Percentiles rank a stretch among this genome's conserved stretches.
Evolutionary conservation across 345 rosid species (phyloP).

Genomic region (Firmiana major): DNA sequence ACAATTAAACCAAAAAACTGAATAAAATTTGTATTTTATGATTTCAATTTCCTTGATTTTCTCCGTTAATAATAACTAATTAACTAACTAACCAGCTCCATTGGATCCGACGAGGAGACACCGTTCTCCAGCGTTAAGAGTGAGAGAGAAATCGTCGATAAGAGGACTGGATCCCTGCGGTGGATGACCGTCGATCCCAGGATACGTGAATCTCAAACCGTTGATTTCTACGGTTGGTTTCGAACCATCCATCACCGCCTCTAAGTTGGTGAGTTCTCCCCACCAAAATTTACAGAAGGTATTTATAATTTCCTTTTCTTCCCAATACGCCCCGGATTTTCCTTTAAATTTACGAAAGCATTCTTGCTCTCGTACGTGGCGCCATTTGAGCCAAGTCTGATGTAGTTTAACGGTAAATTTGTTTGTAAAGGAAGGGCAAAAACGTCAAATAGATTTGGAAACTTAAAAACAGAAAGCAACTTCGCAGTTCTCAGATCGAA

Average conservation of each 20-base stretch:
- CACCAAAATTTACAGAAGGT: not conserved
- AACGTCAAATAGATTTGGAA: not conserved
- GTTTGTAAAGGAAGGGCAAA: not conserved
- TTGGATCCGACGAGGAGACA: conserved; percentile 98
- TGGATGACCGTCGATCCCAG: conserved; percentile 93
- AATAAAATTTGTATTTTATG: not conserved
- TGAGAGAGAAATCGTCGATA: conserved; percentile 62
- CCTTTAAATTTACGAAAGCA: not conserved
- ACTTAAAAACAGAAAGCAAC: conserved; percentile 1
- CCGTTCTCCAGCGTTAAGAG: conserved; percentile 62
- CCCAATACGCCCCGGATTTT: not conserved
- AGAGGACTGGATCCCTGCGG: conserved; percentile 81
- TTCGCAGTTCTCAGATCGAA: not conserved
- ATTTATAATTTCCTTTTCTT: not conserved
- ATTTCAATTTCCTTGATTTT: not conserved
- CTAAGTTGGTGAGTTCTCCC: not conserved
- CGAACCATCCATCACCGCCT: conserved; percentile 31
- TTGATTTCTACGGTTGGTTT: conserved; percentile 58
- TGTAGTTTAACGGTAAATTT: not conserved
- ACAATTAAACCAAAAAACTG: not conserved
- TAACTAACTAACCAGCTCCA: conserved; percentile 69
- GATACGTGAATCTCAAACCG: conserved; percentile 85
- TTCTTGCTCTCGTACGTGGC: not conserved
- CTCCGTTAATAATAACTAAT: not conserved
- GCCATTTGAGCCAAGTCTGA: not conserved